These are phyloP conservation scores for Tolypocladium ovalisporum DNA, from an alignment of 2,329 filamentous ascomycete genomes.

Conservation along the genomic window DNA sequence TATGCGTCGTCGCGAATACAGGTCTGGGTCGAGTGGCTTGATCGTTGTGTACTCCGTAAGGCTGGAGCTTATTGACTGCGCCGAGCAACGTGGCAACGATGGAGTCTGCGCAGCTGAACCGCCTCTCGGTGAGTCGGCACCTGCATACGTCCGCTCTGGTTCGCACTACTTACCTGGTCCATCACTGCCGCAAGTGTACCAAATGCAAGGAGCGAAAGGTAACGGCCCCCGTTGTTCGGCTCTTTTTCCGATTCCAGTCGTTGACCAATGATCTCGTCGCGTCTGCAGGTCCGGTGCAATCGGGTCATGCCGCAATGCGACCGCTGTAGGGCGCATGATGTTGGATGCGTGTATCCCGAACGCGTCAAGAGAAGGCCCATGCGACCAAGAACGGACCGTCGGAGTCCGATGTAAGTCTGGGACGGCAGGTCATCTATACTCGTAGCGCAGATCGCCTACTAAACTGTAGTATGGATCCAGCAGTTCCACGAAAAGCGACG, in stretches of 20 bases:
- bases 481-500: background rate
- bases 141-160: background rate
- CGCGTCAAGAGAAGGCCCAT: background rate
- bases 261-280: background rate
- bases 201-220: background rate
- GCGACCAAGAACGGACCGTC: background rate
- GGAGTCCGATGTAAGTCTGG: background rate
- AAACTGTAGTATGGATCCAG: background rate
- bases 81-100: background rate
- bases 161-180: background rate
- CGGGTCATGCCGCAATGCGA: background rate
- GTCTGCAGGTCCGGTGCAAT: background rate
- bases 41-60: background rate
- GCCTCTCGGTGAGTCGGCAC: background rate
- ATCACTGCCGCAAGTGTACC: background rate
- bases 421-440: background rate
- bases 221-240: background rate
- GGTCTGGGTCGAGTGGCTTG: background rate
- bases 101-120: background rate
- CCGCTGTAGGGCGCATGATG: background rate
- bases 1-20: background rate
- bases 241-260: background rate
- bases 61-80: background rate
- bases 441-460: background rate
- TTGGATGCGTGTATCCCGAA: background rate